Percentiles rank a stretch among this genome's conserved stretches.
These are phyloP conservation scores for Zoysia matrella DNA, from an alignment of 202 grass and related monocot species.

Conservation along the genomic window DNA sequence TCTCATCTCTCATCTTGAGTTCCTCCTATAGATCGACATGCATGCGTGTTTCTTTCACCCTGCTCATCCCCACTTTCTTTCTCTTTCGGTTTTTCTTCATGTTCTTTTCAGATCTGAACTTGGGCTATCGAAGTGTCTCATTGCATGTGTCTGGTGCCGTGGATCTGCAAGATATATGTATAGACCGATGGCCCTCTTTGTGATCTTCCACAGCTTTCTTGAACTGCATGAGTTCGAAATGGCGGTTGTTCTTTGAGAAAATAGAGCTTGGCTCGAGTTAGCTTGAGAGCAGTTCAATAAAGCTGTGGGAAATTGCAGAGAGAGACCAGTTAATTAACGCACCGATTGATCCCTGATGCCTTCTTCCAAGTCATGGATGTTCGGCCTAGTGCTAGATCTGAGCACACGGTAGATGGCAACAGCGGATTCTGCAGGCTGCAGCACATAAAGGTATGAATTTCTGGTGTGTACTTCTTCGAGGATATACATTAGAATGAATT, in stretches of 20 bases:
- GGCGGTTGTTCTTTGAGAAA: background rate
- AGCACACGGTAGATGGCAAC: constrained; percentile 11
- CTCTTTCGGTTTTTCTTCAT: background rate
- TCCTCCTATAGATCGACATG: background rate
- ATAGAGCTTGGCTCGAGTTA: background rate
- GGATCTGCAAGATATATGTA: constrained; percentile 2
- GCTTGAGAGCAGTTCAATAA: constrained; percentile 49
- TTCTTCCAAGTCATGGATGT: background rate
- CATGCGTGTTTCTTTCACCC: background rate
- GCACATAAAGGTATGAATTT: constrained; percentile 29
- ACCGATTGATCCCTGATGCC: background rate
- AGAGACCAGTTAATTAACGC: constrained; percentile 45
- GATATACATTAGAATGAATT: background rate
- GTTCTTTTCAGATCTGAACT: background rate
- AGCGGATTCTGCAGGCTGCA: background rate
- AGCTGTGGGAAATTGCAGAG: constrained; percentile 52
- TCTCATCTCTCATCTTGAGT: background rate
- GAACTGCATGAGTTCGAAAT: constrained; percentile 57
- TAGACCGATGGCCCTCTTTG: constrained; percentile 64
- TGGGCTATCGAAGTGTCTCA: background rate
- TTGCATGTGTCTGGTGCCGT: background rate
- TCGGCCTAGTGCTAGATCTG: background rate
- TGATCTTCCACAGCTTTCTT: constrained; percentile 99
- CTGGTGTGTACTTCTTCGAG: background rate
- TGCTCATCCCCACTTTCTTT: background rate